Evolutionary conservation across 2,329 filamentous ascomycete species (phyloP).

Genomic region (Sporothrix luriei): DNA sequence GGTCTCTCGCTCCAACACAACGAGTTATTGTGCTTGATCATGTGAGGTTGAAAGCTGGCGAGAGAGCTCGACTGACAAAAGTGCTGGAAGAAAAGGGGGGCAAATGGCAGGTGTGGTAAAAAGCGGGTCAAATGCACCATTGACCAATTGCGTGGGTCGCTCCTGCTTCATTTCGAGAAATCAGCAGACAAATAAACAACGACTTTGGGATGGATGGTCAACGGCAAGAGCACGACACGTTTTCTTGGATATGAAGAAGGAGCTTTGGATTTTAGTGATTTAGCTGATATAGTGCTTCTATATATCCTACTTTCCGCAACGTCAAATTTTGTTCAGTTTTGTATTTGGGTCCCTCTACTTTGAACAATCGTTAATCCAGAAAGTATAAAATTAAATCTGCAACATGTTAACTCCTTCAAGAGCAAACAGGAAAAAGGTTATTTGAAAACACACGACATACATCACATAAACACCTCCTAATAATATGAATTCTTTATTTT

Average conservation of each 20-base stretch:
- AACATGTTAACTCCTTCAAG: not conserved
- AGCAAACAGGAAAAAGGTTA: not conserved
- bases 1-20: conserved; percentile 1
- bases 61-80: not conserved
- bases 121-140: conserved; percentile 15
- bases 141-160: conserved; percentile 19
- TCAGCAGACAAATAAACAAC: conserved; percentile 5
- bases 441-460: not conserved
- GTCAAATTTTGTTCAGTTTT: too few relatives aligned
- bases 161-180: conserved; percentile 7
- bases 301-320: too few relatives aligned
- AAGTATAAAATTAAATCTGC: not conserved
- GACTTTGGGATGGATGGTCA: not conserved
- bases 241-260: not conserved
- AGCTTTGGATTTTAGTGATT: too few relatives aligned
- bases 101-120: not conserved
- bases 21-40: conserved; percentile 5
- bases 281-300: too few relatives aligned
- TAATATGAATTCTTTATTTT: not conserved
- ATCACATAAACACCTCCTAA: not conserved
- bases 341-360: too few relatives aligned
- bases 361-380: not conserved
- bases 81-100: conserved; percentile 21
- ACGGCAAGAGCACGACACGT: not conserved
- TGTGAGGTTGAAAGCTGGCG: conserved; percentile 23